Evolutionary conservation across 768 basidiomycete genomes (phyloP).

Genomic region (Leccinum longicurvipes): DNA sequence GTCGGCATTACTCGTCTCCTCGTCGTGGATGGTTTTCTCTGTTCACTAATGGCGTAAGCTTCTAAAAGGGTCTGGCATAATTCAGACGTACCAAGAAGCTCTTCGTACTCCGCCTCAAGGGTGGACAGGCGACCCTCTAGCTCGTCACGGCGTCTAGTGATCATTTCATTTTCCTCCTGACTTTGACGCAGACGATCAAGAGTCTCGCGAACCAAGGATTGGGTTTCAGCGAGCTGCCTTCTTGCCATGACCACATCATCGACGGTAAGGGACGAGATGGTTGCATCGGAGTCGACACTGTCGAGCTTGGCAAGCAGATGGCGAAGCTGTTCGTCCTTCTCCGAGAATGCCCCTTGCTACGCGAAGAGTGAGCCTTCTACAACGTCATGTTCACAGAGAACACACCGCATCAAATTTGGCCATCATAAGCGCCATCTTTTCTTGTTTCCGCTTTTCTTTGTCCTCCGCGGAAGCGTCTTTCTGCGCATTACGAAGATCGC

Average conservation of each 20-base stretch:
- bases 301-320: conserved; percentile 82
- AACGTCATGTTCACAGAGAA: conserved; percentile 9
- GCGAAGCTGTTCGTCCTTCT: conserved; percentile 92
- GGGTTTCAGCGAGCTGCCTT: conserved; percentile 86
- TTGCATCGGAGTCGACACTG: conserved; percentile 61
- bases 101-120: conserved; percentile 94
- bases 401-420: conserved; percentile 94
- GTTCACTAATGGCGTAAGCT: conserved; percentile 16
- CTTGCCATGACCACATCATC: conserved; percentile 82
- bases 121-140: conserved; percentile 76
- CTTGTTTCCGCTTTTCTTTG: conserved; percentile 98
- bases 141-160: conserved; percentile 79
- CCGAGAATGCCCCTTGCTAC: conserved; percentile 90
- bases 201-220: conserved; percentile 80
- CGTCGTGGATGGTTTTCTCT: conserved; percentile 92
- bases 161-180: conserved; percentile 90
- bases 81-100: conserved; percentile 73
- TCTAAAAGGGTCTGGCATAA: background rate
- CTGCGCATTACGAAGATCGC: conserved; percentile 76
- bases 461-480: conserved; percentile 89
- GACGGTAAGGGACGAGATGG: conserved; percentile 55
- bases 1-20: conserved; percentile 81
- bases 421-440: conserved; percentile 99
- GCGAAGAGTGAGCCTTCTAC: conserved; percentile 4
- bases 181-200: conserved; percentile 85